Percentiles rank a stretch among this genome's conserved stretches.
phyloP scores from a whole-genome alignment of 805 yeast species.

The Diddensiella caesifluorescens region DNA sequence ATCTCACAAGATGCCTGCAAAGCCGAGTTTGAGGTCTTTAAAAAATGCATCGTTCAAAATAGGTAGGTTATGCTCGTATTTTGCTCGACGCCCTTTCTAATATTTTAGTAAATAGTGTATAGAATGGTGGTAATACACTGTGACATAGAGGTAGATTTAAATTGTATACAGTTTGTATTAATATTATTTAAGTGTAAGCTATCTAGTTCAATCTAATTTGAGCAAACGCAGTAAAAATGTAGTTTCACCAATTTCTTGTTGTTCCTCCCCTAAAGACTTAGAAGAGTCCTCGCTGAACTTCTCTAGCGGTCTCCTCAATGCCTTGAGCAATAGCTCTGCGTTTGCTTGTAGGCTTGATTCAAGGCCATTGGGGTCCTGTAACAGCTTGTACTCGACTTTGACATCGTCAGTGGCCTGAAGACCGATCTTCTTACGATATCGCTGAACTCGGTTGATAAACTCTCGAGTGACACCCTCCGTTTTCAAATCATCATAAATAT shows the following conservation, averaged over 20 bases:
- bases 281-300: conserved; percentile 40
- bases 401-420: conserved; percentile 94
- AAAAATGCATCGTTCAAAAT: conserved; percentile 15
- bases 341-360: conserved; percentile 58
- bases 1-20: conserved; percentile 15
- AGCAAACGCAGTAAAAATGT: conserved; percentile 72
- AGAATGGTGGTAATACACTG: background rate
- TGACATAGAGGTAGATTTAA: conserved; percentile 1
- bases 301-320: conserved; percentile 63
- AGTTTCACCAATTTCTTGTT: conserved; percentile 71
- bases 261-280: conserved; percentile 76
- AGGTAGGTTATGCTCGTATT: background rate
- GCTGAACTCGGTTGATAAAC: conserved; percentile 92
- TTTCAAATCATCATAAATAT: conserved; percentile 78
- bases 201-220: conserved; percentile 36
- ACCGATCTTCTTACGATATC: conserved; percentile 94
- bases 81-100: too few relatives aligned
- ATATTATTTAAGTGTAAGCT: conserved; percentile 1
- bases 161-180: background rate
- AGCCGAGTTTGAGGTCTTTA: conserved; percentile 18
- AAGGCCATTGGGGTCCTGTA: conserved; percentile 45
- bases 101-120: too few relatives aligned
- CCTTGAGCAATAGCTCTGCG: conserved; percentile 63
- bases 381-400: conserved; percentile 68
- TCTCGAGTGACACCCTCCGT: conserved; percentile 97